These are phyloP conservation scores for Biscogniauxia sp. DNA, from an alignment of 2,329 filamentous ascomycete species.

Conservation along the genomic window DNA sequence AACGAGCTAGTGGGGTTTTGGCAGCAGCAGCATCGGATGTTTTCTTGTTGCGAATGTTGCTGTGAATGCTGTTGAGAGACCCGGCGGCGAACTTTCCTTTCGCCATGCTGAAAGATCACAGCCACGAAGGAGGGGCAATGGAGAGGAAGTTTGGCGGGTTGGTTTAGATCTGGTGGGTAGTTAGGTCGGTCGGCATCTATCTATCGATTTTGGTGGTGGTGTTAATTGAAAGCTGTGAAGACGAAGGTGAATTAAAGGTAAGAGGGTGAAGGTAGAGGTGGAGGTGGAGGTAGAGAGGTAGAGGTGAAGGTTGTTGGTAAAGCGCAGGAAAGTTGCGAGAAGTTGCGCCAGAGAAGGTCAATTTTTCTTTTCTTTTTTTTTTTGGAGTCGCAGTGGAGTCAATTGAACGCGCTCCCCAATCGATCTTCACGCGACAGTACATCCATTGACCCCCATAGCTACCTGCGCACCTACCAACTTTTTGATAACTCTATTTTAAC, in stretches of 20 bases:
- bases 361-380: not conserved
- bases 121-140: not conserved
- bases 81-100: constrained; percentile 13
- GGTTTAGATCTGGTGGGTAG: too few species aligned
- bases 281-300: too few species aligned
- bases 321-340: not conserved
- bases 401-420: not conserved
- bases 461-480: not conserved
- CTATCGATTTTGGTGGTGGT: too few species aligned
- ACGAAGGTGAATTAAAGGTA: not conserved
- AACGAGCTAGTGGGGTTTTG: constrained; percentile 12
- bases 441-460: not conserved
- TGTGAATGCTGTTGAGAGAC: constrained; percentile 24
- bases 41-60: constrained; percentile 22
- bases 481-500: not conserved
- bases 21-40: constrained; percentile 20
- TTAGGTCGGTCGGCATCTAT: too few species aligned
- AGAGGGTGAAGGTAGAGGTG: too few species aligned
- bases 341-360: not conserved
- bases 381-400: not conserved
- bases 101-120: constrained; percentile 9
- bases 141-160: too few species aligned
- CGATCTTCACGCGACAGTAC: not conserved
- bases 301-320: too few species aligned
- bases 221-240: too few species aligned